Conservation (phyloP, 495 filamentous ascomycete genomes). For the Talaromyces proteolyticus region DNA sequence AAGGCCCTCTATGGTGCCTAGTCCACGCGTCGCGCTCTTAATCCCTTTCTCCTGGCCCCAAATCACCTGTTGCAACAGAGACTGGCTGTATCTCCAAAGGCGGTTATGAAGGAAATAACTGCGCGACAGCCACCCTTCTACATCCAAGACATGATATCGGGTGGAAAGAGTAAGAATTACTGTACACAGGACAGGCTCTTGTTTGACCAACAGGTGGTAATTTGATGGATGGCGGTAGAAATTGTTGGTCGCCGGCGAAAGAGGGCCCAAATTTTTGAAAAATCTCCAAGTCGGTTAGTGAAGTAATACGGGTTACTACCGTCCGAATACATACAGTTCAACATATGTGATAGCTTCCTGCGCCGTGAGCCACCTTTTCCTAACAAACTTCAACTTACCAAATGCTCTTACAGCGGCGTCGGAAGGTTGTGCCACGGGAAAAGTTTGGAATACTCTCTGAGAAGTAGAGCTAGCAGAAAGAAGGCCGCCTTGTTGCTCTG, state of each 20-base stretch:
- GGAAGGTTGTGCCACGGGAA: not conserved
- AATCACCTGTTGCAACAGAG: slow-evolving; percentile 29
- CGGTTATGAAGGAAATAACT: slow-evolving; percentile 33
- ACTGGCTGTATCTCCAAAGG: slow-evolving; percentile 34
- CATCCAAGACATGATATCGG: slow-evolving; percentile 24
- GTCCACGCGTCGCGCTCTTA: slow-evolving; percentile 14
- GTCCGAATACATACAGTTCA: slow-evolving; percentile 15
- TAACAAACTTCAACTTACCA: slow-evolving; percentile 25
- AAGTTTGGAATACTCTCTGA: no score
- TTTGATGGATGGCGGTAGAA: slow-evolving; percentile 24
- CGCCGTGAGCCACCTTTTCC: slow-evolving; percentile 33
- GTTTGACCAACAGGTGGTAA: slow-evolving; percentile 24
- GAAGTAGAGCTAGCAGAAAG: no score
- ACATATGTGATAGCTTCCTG: slow-evolving; percentile 21
- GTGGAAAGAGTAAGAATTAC: slow-evolving; percentile 35
- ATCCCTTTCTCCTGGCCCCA: slow-evolving; percentile 27
- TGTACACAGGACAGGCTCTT: slow-evolving; percentile 32
- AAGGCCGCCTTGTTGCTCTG: no score
- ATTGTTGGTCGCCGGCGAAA: slow-evolving; percentile 31
- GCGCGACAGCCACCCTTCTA: slow-evolving; percentile 21
- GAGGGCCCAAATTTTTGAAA: slow-evolving; percentile 25
- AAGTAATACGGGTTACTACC: not conserved
- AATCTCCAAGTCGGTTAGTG: slow-evolving; percentile 2
- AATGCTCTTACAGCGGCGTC: no score
- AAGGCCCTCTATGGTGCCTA: slow-evolving; percentile 31